Evolutionary conservation across 768 basidiomycete species (phyloP).

Genomic region (Postia placenta): DNA sequence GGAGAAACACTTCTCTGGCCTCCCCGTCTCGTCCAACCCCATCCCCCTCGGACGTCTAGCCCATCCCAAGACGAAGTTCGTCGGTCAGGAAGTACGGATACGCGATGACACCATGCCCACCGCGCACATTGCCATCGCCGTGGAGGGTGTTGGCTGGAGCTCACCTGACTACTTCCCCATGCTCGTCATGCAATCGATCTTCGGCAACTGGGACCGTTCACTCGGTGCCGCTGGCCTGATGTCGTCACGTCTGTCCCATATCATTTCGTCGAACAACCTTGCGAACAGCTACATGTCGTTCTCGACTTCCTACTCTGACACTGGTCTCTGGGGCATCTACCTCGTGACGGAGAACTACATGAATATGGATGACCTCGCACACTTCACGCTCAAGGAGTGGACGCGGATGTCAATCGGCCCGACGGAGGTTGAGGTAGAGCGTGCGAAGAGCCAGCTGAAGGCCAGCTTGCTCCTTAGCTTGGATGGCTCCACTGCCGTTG

Average conservation of each 20-base stretch:
- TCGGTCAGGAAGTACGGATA: conserved; percentile 92
- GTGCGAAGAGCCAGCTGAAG: conserved; percentile 98
- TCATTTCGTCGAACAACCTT: conserved; percentile 88
- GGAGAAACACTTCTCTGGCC: conserved; percentile 84
- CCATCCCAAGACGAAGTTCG: conserved; percentile 73
- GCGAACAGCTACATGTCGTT: conserved; percentile 99
- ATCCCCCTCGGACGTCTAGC: conserved; percentile 80
- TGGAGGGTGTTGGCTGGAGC: conserved; percentile 97
- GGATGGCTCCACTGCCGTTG: conserved; percentile 94
- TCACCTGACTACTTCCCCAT: conserved; percentile 99
- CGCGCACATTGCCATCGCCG: conserved; percentile 92
- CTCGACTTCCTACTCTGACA: conserved; percentile 98
- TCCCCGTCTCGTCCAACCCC: conserved; percentile 84
- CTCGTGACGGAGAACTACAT: conserved; percentile 89
- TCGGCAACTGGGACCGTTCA: conserved; percentile 99
- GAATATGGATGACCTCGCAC: conserved; percentile 89
- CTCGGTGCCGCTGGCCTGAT: conserved; percentile 87
- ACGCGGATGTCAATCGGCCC: conserved; percentile 89
- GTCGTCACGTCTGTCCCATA: conserved; percentile 86
- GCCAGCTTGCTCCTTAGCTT: conserved; percentile 84
- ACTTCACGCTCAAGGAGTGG: conserved; percentile 96
- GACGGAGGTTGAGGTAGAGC: conserved; percentile 82
- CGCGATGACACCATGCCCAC: conserved; percentile 89
- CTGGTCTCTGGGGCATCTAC: conserved; percentile 99
- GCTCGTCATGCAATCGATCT: conserved; percentile 96